Conservation (phyloP, 2,329 filamentous ascomycete species). For the Sclerotinia trifoliorum region DNA sequence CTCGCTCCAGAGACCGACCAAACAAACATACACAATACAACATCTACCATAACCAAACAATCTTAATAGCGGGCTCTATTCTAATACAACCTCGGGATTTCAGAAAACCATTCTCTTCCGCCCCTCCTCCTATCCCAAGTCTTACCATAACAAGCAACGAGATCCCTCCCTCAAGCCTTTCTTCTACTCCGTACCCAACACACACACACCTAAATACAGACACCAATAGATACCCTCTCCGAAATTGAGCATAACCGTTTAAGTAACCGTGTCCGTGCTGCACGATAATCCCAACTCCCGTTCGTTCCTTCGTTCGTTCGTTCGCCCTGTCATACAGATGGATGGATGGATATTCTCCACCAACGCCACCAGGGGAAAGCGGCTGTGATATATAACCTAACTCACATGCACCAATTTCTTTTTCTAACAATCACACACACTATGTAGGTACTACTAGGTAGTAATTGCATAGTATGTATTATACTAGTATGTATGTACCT, state of each 20-base stretch:
- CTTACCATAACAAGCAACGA: background rate
- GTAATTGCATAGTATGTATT: background rate
- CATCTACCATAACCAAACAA: too few species aligned
- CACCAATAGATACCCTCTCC: constrained; percentile 3
- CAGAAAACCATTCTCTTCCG: background rate
- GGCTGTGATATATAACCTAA: too few species aligned
- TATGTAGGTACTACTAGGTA: background rate
- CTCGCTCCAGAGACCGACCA: too few species aligned
- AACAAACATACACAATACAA: background rate
- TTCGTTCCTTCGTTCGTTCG: too few species aligned
- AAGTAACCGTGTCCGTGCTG: constrained; percentile 17
- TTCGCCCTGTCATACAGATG: background rate
- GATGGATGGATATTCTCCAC: background rate
- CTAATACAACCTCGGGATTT: background rate
- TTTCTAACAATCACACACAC: background rate
- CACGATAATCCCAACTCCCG: constrained; percentile 18
- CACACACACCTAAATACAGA: too few species aligned
- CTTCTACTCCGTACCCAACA: too few species aligned
- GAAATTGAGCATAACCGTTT: constrained; percentile 13
- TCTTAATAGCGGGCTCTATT: too few species aligned
- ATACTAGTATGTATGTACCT: too few species aligned
- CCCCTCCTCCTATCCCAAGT: background rate
- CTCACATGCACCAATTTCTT: background rate
- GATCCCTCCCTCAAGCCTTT: background rate
- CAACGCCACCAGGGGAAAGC: background rate